Evolutionary conservation across 306 rosid species (phyloP).

Genomic region (Potentilla sterilis): DNA sequence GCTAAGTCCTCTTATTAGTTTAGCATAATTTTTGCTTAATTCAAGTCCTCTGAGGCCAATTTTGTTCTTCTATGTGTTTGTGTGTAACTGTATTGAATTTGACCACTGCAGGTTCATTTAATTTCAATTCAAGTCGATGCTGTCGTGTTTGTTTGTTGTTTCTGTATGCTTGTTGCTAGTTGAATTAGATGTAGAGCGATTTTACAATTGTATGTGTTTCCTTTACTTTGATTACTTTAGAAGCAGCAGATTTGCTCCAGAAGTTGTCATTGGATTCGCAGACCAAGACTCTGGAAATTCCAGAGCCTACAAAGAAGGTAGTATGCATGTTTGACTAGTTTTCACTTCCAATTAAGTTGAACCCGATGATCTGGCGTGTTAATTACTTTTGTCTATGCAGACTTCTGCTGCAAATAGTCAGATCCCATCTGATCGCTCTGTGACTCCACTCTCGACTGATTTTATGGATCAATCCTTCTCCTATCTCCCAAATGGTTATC

Average conservation of each 20-base stretch:
- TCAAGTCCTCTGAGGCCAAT: background rate
- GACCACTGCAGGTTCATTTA: background rate
- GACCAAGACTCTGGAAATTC: conserved; percentile 75
- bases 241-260: conserved; percentile 87
- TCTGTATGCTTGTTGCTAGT: background rate
- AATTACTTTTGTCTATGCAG: conserved; percentile 33
- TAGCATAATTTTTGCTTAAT: background rate
- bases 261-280: conserved; percentile 77
- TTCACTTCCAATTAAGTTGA: too few species aligned
- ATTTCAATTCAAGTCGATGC: background rate
- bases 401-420: conserved; percentile 63
- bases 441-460: conserved; percentile 68
- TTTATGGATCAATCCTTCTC: conserved; percentile 68
- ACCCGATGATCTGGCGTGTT: background rate
- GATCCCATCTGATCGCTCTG: conserved; percentile 75
- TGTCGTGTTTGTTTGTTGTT: background rate
- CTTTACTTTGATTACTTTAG: conserved; percentile 53
- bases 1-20: background rate
- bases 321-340: too few species aligned
- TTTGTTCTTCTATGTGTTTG: too few species aligned
- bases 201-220: conserved; percentile 30
- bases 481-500: conserved; percentile 74
- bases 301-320: conserved; percentile 87
- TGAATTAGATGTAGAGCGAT: background rate
- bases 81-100: conserved; percentile 10